These are phyloP conservation scores for Arthrobotrys conoides DNA, from an alignment of 2,329 filamentous ascomycete genomes.

Conservation along the genomic window DNA sequence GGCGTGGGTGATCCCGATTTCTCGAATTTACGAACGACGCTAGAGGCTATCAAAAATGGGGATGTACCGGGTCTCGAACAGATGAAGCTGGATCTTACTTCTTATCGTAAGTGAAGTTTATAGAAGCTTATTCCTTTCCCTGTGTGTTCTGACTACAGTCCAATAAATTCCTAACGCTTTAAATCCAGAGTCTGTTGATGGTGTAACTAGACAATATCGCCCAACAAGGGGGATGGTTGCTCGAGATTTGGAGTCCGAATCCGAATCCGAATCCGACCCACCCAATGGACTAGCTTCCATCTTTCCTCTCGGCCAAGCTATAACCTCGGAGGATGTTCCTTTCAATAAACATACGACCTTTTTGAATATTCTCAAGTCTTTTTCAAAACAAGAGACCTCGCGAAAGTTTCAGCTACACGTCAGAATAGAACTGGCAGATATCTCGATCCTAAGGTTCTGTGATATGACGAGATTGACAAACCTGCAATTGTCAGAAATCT, in stretches of 20 bases:
- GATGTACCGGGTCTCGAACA: not conserved
- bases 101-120: not conserved
- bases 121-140: no score
- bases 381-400: not conserved
- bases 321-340: not conserved
- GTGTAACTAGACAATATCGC: no score
- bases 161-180: no score
- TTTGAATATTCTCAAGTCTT: conserved; percentile 1
- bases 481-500: not conserved
- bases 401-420: conserved; percentile 3
- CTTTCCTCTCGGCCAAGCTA: not conserved
- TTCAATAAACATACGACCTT: not conserved
- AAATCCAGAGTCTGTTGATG: no score
- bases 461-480: not conserved
- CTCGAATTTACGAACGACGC: not conserved
- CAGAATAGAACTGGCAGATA: not conserved
- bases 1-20: no score
- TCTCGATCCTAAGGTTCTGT: not conserved
- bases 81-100: not conserved
- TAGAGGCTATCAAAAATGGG: not conserved
- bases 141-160: no score
- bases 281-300: no score
- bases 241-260: no score
- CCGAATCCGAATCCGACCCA: not conserved
- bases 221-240: no score